Evolutionary conservation across 192 early-diverging fungal genomes (phyloP).

Genomic region (Umbelopsis sp.): DNA sequence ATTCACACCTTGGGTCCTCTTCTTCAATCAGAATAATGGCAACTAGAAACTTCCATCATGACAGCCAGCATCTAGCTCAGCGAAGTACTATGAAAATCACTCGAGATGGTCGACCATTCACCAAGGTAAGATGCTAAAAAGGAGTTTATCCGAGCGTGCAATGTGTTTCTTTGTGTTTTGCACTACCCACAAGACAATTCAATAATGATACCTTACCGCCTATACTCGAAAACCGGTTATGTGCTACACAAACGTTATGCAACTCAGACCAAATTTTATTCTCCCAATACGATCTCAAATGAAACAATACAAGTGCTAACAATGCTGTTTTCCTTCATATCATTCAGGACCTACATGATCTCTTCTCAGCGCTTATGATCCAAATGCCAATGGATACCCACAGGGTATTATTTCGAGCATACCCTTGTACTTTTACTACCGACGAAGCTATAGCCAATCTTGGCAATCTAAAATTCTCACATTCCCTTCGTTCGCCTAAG

Average conservation of each 20-base stretch:
- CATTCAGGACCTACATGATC: conserved; percentile 53
- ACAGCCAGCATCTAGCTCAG: neutral
- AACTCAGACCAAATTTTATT: neutral
- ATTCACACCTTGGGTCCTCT: neutral
- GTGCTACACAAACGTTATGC: neutral
- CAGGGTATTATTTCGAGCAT: conserved; percentile 48
- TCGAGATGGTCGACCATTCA: conserved; percentile 53
- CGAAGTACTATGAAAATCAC: conserved; percentile 50
- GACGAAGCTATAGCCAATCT: conserved; percentile 54
- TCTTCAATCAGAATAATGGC: neutral
- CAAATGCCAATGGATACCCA: conserved; percentile 51
- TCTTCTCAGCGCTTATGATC: conserved; percentile 54
- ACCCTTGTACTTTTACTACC: conserved; percentile 55
- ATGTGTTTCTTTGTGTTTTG: neutral
- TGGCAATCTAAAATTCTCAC: conserved; percentile 48
- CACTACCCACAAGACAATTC: conserved; percentile 3
- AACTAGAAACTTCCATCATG: neutral
- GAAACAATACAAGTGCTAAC: neutral
- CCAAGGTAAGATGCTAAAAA: conserved; percentile 46
- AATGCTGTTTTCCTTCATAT: neutral
- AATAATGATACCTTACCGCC: neutral
- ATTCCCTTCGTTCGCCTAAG: conserved; percentile 45
- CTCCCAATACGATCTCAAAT: neutral
- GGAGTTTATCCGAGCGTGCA: neutral
- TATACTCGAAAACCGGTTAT: conserved; percentile 13